Evolutionary conservation across 495 filamentous ascomycete species (phyloP).

Genomic region (Lichina pygmaea): DNA sequence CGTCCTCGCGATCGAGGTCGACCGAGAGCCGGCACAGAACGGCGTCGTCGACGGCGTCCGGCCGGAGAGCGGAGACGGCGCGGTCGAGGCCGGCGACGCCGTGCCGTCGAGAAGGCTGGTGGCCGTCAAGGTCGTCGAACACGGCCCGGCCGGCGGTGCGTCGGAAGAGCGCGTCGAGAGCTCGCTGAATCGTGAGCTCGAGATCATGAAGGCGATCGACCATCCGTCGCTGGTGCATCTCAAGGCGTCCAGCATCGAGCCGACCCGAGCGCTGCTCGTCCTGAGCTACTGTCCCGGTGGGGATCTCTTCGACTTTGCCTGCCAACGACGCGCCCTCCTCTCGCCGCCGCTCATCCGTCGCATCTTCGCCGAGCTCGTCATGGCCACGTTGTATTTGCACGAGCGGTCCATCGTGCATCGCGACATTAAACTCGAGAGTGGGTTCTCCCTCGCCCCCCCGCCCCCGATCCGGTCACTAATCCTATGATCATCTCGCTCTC

Average conservation of each 20-base stretch:
- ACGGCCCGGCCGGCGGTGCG: constrained; percentile 76
- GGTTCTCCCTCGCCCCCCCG: constrained; percentile 11
- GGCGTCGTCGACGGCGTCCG: neutral
- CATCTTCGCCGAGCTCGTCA: constrained; percentile 72
- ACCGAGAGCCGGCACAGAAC: neutral
- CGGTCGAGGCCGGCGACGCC: constrained; percentile 3
- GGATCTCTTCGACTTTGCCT: constrained; percentile 82
- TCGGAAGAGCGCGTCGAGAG: constrained; percentile 74
- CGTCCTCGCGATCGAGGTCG: constrained; percentile 41
- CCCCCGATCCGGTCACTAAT: neutral
- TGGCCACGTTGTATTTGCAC: constrained; percentile 69
- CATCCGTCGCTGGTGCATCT: constrained; percentile 79
- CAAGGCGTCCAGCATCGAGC: constrained; percentile 22
- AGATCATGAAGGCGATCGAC: constrained; percentile 63
- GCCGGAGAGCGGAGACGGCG: constrained; percentile 17
- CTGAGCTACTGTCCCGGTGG: constrained; percentile 83
- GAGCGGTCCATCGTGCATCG: constrained; percentile 68
- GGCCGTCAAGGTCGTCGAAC: constrained; percentile 84
- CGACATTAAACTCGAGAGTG: constrained; percentile 96
- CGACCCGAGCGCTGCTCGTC: constrained; percentile 25
- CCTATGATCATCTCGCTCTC: neutral
- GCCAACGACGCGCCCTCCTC: constrained; percentile 31
- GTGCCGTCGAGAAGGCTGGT: constrained; percentile 45
- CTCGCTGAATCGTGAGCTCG: constrained; percentile 77
- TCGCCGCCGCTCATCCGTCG: constrained; percentile 44